Percentiles rank a stretch among this genome's conserved stretches.
Evolutionary conservation across 1,284 basidiomycete species (phyloP).

Genomic region (Puccinia triticina): DNA sequence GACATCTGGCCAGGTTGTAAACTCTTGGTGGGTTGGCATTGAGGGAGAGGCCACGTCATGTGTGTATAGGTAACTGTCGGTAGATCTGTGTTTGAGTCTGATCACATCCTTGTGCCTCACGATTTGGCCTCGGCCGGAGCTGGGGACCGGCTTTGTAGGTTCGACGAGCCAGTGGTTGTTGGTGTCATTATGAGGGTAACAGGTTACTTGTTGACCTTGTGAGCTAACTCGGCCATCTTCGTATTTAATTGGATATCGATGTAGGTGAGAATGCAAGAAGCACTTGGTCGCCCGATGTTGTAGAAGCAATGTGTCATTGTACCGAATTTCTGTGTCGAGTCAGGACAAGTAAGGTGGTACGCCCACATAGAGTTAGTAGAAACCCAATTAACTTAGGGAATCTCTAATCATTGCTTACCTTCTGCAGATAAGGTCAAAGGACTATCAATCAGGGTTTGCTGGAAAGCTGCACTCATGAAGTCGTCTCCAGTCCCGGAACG

Average conservation of each 20-base stretch:
- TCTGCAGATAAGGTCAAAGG: conserved; percentile 86
- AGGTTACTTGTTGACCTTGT: conserved; percentile 99
- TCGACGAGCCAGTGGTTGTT: conserved; percentile 97
- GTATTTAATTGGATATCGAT: conserved; percentile 88
- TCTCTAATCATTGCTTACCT: conserved; percentile 64
- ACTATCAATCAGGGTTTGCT: conserved; percentile 90
- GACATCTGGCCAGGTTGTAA: conserved; percentile 77
- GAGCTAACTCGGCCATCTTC: conserved; percentile 94
- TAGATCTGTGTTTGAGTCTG: conserved; percentile 84
- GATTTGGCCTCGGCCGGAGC: conserved; percentile 81
- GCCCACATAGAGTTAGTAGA: neutral
- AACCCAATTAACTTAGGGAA: neutral
- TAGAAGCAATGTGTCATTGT: conserved; percentile 84
- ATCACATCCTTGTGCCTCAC: conserved; percentile 86
- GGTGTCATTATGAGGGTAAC: conserved; percentile 85
- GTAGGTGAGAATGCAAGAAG: conserved; percentile 87
- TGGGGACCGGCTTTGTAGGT: conserved; percentile 86
- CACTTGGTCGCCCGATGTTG: conserved; percentile 90
- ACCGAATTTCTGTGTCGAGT: conserved; percentile 76
- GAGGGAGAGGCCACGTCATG: conserved; percentile 97
- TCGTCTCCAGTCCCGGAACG: conserved; percentile 88
- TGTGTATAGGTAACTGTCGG: conserved; percentile 79
- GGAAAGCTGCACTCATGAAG: conserved; percentile 98
- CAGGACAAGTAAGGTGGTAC: neutral
- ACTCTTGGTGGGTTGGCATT: conserved; percentile 97